phyloP scores from a whole-genome alignment of 106 monocot species.

The Gastrodia elata region DNA sequence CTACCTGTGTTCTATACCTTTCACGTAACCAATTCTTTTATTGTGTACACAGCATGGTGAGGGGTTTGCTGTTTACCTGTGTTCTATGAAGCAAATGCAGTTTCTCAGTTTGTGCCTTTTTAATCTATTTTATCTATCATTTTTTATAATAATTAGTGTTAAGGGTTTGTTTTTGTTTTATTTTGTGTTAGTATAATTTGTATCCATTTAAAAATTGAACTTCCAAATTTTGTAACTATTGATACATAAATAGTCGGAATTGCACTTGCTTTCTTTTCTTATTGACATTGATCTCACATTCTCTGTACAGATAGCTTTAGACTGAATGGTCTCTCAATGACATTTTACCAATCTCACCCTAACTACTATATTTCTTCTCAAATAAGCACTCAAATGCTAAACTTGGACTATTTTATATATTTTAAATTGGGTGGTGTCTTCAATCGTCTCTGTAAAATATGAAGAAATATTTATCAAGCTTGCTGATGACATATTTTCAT shows the following conservation, averaged over 20 bases:
- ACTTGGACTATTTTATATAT: background rate
- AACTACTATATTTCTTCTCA: background rate
- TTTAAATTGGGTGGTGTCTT: background rate
- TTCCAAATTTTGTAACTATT: background rate
- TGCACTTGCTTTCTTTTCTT: background rate
- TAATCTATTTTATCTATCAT: background rate
- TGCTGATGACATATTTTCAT: constrained; percentile 3
- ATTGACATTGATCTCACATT: background rate
- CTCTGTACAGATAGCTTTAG: background rate
- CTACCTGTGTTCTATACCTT: too few species aligned
- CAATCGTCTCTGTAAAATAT: background rate
- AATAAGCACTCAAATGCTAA: background rate
- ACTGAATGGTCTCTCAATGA: background rate
- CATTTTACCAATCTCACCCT: too few species aligned
- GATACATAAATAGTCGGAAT: background rate
- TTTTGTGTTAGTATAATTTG: background rate
- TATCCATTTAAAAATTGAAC: background rate
- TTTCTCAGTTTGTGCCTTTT: background rate
- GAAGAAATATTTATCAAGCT: background rate
- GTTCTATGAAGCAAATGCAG: background rate
- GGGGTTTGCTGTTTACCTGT: background rate
- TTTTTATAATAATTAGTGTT: too few species aligned
- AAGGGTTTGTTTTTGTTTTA: too few species aligned
- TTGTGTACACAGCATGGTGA: too few species aligned
- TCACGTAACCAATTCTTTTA: too few species aligned